phyloP scores from a whole-genome alignment of 2,329 filamentous ascomycete genomes.

The Cytospora schulzeri region DNA sequence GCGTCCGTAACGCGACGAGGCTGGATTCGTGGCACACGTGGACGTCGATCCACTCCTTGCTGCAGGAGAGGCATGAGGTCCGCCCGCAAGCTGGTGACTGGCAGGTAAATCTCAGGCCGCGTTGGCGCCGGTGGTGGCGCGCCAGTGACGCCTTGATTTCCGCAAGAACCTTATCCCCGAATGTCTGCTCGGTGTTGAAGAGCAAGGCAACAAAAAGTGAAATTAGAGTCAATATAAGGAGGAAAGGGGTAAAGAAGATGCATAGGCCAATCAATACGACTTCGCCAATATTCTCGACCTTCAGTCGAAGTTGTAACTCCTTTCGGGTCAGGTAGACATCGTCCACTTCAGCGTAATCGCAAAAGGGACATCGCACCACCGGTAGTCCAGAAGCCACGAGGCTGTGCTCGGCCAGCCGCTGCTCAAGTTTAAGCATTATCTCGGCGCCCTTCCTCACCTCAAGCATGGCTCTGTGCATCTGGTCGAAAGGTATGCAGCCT shows the following conservation, averaged over 20 bases:
- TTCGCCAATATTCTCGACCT: slow-evolving; percentile 52
- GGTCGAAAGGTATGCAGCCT: slow-evolving; percentile 69
- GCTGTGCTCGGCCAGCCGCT: slow-evolving; percentile 74
- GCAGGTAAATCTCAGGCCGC: slow-evolving; percentile 78
- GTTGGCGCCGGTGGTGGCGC: slow-evolving; percentile 69
- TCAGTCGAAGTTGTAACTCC: slow-evolving; percentile 59
- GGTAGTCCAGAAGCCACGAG: slow-evolving; percentile 74
- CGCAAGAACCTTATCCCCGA: slow-evolving; percentile 44
- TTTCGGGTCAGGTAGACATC: slow-evolving; percentile 66
- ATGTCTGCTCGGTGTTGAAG: slow-evolving; percentile 45
- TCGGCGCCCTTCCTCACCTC: slow-evolving; percentile 71
- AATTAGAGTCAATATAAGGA: slow-evolving; percentile 55
- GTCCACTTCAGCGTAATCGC: slow-evolving; percentile 87
- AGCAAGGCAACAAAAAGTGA: slow-evolving; percentile 49
- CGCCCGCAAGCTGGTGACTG: slow-evolving; percentile 68
- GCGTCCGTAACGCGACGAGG: slow-evolving; percentile 78
- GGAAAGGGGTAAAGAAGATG: slow-evolving; percentile 56
- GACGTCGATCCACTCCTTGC: slow-evolving; percentile 81
- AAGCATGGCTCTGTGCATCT: slow-evolving; percentile 73
- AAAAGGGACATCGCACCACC: slow-evolving; percentile 85
- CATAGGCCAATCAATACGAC: slow-evolving; percentile 54
- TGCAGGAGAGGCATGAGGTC: slow-evolving; percentile 78
- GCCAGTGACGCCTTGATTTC: slow-evolving; percentile 63
- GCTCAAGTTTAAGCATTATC: slow-evolving; percentile 74
- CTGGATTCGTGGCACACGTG: slow-evolving; percentile 89